Conservation (phyloP, 2,329 filamentous ascomycete genomes). For the Colletotrichum shisoi region DNA sequence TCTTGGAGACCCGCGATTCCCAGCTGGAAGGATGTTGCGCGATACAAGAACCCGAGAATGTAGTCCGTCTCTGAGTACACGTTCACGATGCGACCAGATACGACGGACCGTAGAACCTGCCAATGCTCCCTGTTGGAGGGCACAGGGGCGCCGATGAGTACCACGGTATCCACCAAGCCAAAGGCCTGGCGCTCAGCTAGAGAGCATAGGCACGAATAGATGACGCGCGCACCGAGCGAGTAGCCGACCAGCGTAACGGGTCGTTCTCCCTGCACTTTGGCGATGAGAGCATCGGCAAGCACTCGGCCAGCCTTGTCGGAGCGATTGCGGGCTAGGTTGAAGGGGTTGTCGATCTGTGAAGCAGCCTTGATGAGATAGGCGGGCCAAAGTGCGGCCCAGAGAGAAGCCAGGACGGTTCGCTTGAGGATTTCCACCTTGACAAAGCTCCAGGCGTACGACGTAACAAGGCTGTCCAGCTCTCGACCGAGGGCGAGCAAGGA, state of each 20-base stretch:
- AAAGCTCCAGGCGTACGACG: conserved; percentile 76
- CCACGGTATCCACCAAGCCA: conserved; percentile 82
- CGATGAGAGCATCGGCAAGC: conserved; percentile 82
- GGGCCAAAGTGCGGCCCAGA: conserved; percentile 75
- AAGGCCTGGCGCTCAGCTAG: conserved; percentile 82
- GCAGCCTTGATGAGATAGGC: conserved; percentile 71
- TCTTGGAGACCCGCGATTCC: conserved; percentile 85
- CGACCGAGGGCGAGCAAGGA: conserved; percentile 79
- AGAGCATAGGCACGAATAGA: conserved; percentile 80
- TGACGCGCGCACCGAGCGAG: conserved; percentile 80
- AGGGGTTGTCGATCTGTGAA: conserved; percentile 80
- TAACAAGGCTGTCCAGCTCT: conserved; percentile 74
- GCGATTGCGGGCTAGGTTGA: conserved; percentile 76
- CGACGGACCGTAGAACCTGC: conserved; percentile 78
- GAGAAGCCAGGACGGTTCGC: conserved; percentile 71
- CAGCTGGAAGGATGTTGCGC: conserved; percentile 80
- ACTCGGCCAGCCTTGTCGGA: conserved; percentile 82
- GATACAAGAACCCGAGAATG: conserved; percentile 86
- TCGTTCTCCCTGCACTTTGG: conserved; percentile 81
- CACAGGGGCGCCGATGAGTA: conserved; percentile 82
- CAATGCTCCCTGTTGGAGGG: conserved; percentile 77
- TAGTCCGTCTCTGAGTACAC: conserved; percentile 89
- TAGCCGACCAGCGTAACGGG: conserved; percentile 84
- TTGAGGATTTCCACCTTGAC: conserved; percentile 79
- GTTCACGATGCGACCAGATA: conserved; percentile 84